These are phyloP conservation scores for Penicillium freii DNA, from an alignment of 2,329 filamentous ascomycete species.

Conservation along the genomic window DNA sequence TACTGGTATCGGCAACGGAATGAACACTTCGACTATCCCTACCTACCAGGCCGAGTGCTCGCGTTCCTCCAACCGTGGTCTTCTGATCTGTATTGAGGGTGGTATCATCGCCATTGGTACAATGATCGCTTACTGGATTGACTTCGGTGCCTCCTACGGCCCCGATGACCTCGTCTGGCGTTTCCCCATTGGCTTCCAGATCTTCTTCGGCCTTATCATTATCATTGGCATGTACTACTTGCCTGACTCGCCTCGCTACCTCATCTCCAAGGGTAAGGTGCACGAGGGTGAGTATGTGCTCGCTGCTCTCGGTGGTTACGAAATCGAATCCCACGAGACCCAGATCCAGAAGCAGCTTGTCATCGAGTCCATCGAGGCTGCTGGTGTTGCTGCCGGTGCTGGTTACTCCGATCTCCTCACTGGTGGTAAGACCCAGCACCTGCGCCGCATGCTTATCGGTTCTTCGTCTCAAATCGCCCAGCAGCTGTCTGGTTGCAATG, in stretches of 20 bases:
- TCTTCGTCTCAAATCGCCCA: constrained; percentile 46
- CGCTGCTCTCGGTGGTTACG: constrained; percentile 48
- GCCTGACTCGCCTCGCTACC: constrained; percentile 48
- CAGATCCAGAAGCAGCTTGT: constrained; percentile 63
- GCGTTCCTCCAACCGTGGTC: constrained; percentile 57
- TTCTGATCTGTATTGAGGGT: constrained; percentile 60
- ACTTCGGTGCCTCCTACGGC: constrained; percentile 46
- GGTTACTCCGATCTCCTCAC: constrained; percentile 44
- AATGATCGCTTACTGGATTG: constrained; percentile 54
- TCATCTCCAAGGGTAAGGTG: constrained; percentile 46
- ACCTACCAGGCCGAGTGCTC: constrained; percentile 56
- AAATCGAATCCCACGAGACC: constrained; percentile 57
- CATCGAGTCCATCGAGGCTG: constrained; percentile 67
- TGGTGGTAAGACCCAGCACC: constrained; percentile 40
- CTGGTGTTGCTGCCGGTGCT: constrained; percentile 53
- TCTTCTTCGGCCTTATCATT: constrained; percentile 50
- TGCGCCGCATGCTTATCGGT: constrained; percentile 43
- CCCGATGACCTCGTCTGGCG: constrained; percentile 46
- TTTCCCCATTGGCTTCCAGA: constrained; percentile 55
- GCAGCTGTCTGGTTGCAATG: constrained; percentile 52
- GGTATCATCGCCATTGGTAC: constrained; percentile 54
- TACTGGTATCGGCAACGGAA: constrained; percentile 56
- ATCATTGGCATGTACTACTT: constrained; percentile 44
- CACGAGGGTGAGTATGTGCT: constrained; percentile 52
- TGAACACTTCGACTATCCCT: constrained; percentile 56